Conservation (phyloP, 1,284 basidiomycete species). For the Chiua sp. region DNA sequence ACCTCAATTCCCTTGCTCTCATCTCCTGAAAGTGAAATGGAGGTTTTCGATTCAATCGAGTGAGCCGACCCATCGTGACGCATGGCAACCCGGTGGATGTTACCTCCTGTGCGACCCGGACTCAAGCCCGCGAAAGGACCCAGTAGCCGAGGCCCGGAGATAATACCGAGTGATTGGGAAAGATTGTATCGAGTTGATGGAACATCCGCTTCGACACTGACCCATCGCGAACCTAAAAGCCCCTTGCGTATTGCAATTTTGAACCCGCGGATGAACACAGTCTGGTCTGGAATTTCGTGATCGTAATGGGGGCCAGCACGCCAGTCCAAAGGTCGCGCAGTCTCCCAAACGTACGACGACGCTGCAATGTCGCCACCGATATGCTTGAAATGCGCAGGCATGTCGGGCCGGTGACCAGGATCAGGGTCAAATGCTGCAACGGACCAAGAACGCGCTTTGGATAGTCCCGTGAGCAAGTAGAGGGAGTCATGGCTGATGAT, state of each 20-base stretch:
- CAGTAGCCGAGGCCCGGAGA: not conserved
- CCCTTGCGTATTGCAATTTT: conserved; percentile 14
- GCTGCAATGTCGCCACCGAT: not conserved
- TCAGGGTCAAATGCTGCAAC: conserved; percentile 10
- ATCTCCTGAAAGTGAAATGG: not conserved
- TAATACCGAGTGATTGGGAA: not conserved
- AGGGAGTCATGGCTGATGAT: conserved; percentile 13
- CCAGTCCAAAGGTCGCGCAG: conserved; percentile 5
- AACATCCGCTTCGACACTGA: conserved; percentile 10
- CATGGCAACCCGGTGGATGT: not conserved
- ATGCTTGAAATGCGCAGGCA: not conserved
- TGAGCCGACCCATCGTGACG: not conserved
- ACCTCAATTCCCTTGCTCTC: not conserved
- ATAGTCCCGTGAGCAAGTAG: conserved; percentile 18
- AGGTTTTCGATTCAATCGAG: not conserved
- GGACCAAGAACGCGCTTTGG: conserved; percentile 17
- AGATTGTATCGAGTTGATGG: conserved; percentile 1
- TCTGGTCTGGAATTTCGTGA: conserved; percentile 9
- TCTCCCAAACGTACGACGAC: conserved; percentile 6
- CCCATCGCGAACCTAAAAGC: conserved; percentile 1
- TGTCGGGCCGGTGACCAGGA: not conserved
- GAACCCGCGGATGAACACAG: conserved; percentile 18
- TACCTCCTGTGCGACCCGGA: not conserved
- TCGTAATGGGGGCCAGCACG: conserved; percentile 9
- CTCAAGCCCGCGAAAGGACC: not conserved